A percentile compares a stretch with the other conserved stretches of the same genome.
phyloP scores from a whole-genome alignment of 2,329 filamentous ascomycete genomes.

The Diaporthe sp. region DNA sequence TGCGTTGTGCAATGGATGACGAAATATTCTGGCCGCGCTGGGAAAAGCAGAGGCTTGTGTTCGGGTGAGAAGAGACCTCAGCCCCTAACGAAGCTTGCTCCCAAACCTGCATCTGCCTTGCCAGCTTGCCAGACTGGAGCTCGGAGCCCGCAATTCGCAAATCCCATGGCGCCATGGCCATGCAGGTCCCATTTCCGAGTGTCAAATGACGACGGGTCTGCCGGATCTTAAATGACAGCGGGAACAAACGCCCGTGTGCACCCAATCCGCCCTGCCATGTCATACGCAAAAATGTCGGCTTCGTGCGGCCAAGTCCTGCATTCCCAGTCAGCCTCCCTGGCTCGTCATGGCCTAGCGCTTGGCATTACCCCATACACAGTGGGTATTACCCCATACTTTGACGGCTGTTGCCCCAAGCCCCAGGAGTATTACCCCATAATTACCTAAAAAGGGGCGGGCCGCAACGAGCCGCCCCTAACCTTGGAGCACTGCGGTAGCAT shows the following conservation, averaged over 20 bases:
- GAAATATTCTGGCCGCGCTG: not conserved
- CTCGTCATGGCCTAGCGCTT: slow-evolving; percentile 2
- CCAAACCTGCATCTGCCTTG: not conserved
- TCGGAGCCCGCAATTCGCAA: not conserved
- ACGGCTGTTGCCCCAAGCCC: not conserved
- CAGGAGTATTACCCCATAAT: slow-evolving; percentile 34
- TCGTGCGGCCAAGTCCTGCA: slow-evolving; percentile 6
- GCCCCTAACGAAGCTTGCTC: not conserved
- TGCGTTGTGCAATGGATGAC: not conserved
- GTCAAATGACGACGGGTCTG: slow-evolving; percentile 5
- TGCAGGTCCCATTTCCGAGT: not conserved
- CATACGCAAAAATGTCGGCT: slow-evolving; percentile 11
- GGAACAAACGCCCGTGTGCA: slow-evolving; percentile 14
- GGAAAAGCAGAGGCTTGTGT: not conserved
- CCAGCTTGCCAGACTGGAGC: not conserved
- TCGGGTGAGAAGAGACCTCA: not conserved
- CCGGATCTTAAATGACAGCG: slow-evolving; percentile 8
- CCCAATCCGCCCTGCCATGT: not conserved
- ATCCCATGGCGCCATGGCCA: slow-evolving; percentile 13
- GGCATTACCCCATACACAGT: slow-evolving; percentile 31
- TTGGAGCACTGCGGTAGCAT: not conserved
- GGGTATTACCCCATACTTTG: slow-evolving; percentile 32
- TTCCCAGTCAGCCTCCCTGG: slow-evolving; percentile 29
- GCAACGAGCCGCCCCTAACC: slow-evolving; percentile 27
- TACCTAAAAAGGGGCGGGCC: slow-evolving; percentile 33